Base-by-base conservation (phyloP, 2,329 filamentous ascomycete genomes). In the Ramichloridium luteum region DNA sequence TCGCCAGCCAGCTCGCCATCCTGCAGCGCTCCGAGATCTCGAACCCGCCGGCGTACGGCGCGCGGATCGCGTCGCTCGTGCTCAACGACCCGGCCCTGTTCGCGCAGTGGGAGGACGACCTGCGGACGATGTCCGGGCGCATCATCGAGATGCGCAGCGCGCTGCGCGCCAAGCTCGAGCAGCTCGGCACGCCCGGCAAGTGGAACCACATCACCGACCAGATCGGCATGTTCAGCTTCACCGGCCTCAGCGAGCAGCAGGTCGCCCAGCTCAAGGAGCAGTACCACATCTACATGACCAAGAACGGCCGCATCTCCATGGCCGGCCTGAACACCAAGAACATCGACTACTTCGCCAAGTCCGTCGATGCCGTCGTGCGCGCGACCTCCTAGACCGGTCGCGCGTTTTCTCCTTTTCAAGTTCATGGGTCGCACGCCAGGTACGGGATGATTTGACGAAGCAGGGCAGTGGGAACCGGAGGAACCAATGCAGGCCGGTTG, bases 211-310 rank as follows among this genome's bases (percentile, higher is more conserved):
- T 98, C 56, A 94, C 86, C 11, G 82, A 92, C 50, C 90, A 98
- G 70, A 98, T 98, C 54, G 90, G 90, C 64, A 98, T 98, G 90
- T 98, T 98, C 65, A 88, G 79, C 58, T 98, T 93, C 58, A 92
- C 83, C 1, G 83, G 83, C 9, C 61, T 92, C 55, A 71, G 58
- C 9, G 80, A 85, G 61, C 55, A 71, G 40, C 82, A 90, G 55
- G 82, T 88, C 5, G 30, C 70, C 46, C 75, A 73, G 60, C 62
- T 90, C 39, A 70, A 77, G 31, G 66, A 74, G 39, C 72, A 81
- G 30, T 72, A 67, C 37, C 82, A 90, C 57, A 68, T 90, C 32
- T 90, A 90, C 63, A 86, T 88, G 65, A 96, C 88, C 45, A 94
- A 94, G 73, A 98, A 98, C 54, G 90, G 90, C 13, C 80, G 90